Evolutionary conservation across 169 alveolate genomes (phyloP).

Genomic region (Plasmodium fragile): DNA sequence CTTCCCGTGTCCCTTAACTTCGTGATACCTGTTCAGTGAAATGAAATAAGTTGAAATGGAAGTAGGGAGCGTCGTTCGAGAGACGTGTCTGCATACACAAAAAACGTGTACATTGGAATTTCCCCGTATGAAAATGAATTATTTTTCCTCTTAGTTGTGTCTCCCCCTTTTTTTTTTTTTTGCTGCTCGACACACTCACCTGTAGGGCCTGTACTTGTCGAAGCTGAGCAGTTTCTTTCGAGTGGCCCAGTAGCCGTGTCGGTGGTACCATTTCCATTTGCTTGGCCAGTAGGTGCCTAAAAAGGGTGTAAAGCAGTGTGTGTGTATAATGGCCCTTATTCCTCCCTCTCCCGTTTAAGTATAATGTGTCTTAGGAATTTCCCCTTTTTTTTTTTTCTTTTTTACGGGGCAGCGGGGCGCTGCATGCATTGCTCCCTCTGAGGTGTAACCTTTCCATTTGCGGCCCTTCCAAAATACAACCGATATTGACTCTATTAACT

Average conservation of each 20-base stretch:
- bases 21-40: constrained; percentile 85
- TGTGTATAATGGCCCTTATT: background rate
- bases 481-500: constrained; percentile 36
- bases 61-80: background rate
- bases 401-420: background rate
- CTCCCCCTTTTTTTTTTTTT: too few relatives aligned
- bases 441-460: constrained; percentile 68
- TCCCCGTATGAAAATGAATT: background rate
- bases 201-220: constrained; percentile 88
- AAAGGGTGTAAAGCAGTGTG: background rate
- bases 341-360: background rate
- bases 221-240: constrained; percentile 87
- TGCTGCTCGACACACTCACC: constrained; percentile 68
- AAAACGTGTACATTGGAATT: background rate
- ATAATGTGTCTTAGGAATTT: background rate
- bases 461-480: constrained; percentile 70
- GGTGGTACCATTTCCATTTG: constrained; percentile 92
- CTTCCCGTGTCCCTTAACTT: constrained; percentile 88
- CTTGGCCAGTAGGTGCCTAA: constrained; percentile 84
- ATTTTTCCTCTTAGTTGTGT: background rate
- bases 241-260: constrained; percentile 94
- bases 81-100: background rate
- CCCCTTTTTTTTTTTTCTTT: background rate
- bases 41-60: background rate
- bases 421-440: background rate